Evolutionary conservation across 257 asterid genomes (phyloP).

Genomic region (Penstemon newberryi): DNA sequence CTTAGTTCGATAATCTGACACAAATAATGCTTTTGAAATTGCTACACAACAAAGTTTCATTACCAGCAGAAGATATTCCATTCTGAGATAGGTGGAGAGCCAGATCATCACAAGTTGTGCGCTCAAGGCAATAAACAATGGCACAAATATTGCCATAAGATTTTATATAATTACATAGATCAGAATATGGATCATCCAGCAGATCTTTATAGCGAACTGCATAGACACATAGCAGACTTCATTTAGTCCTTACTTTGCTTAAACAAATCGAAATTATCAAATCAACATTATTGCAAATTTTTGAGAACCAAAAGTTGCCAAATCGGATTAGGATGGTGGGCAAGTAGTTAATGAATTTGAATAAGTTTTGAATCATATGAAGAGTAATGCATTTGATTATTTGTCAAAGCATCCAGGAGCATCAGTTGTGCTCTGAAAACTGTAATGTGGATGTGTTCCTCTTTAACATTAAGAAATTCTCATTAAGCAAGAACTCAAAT

Average conservation of each 20-base stretch:
- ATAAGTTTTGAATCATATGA: neutral
- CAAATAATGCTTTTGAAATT: conserved; percentile 16
- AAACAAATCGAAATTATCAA: neutral
- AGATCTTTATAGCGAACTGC: conserved; percentile 97
- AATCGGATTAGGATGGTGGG: neutral
- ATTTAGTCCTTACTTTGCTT: neutral
- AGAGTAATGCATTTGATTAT: neutral
- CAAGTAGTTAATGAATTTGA: neutral
- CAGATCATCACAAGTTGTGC: conserved; percentile 81
- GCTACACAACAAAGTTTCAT: conserved; percentile 25
- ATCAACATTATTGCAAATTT: neutral
- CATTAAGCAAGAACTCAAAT: conserved; percentile 11
- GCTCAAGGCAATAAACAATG: conserved; percentile 94
- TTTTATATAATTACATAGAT: conserved; percentile 76
- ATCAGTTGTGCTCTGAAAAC: conserved; percentile 13
- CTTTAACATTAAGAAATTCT: conserved; percentile 1
- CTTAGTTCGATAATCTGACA: conserved; percentile 27
- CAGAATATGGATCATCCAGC: conserved; percentile 75
- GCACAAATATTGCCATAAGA: conserved; percentile 80
- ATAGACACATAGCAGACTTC: conserved; percentile 27
- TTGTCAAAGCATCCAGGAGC: conserved; percentile 8
- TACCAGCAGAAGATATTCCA: conserved; percentile 92
- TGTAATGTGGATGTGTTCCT: conserved; percentile 1
- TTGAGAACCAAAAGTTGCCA: neutral
- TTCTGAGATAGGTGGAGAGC: conserved; percentile 64